A percentile compares a stretch with the other conserved stretches of the same genome.
Conservation (phyloP, 108 stramenopile genomes). For the Skeletonema costatum region DNA sequence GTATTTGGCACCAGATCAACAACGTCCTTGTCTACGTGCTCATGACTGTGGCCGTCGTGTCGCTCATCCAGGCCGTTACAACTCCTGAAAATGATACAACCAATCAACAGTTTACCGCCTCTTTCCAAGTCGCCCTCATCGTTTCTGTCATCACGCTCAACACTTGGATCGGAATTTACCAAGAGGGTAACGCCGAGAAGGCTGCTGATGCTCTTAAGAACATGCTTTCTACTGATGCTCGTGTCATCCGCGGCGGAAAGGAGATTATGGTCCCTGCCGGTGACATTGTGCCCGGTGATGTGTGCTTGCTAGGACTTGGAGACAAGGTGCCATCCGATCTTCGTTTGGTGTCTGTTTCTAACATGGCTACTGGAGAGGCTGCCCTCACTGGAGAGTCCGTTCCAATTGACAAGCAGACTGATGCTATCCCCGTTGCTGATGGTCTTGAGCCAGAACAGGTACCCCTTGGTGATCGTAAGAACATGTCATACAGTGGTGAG, state of each 20-base stretch:
- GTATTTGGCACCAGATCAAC: slow-evolving; percentile 75
- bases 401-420: slow-evolving; percentile 81
- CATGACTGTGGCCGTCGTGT: slow-evolving; percentile 71
- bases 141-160: slow-evolving; percentile 71
- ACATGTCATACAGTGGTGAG: slow-evolving; percentile 79
- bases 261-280: slow-evolving; percentile 65
- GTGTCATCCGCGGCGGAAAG: slow-evolving; percentile 69
- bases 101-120: slow-evolving; percentile 45
- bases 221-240: slow-evolving; percentile 79
- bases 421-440: slow-evolving; percentile 41
- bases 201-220: slow-evolving; percentile 81
- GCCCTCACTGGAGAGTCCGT: slow-evolving; percentile 93
- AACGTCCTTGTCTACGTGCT: slow-evolving; percentile 82
- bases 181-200: slow-evolving; percentile 83
- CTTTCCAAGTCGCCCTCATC: slow-evolving; percentile 72
- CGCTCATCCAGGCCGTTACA: slow-evolving; percentile 54
- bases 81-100: slow-evolving; percentile 25
- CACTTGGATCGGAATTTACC: slow-evolving; percentile 80
- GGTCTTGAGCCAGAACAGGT: slow-evolving; percentile 54
- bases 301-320: slow-evolving; percentile 71
- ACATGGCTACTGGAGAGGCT: slow-evolving; percentile 84
- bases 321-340: slow-evolving; percentile 91
- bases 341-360: slow-evolving; percentile 74
- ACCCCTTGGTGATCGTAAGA: slow-evolving; percentile 84
- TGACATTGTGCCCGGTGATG: slow-evolving; percentile 79